phyloP scores from a whole-genome alignment of 192 early-diverging fungal species.

The Coemansia sp. region DNA sequence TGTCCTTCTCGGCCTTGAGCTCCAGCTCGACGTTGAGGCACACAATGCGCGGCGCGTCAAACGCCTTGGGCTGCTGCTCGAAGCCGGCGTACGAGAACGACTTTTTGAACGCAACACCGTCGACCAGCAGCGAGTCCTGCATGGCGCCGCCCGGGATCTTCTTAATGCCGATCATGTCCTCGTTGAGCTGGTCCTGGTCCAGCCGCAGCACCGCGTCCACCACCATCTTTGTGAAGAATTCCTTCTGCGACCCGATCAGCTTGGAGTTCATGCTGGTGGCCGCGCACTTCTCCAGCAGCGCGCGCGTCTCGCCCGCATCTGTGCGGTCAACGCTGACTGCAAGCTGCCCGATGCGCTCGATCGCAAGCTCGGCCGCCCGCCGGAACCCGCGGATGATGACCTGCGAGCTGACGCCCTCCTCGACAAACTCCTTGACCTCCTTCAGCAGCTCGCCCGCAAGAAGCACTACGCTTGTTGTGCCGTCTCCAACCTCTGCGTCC shows the following conservation, averaged over 20 bases:
- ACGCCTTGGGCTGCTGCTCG: conserved; percentile 97
- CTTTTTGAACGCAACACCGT: conserved; percentile 99
- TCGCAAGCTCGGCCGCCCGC: conserved; percentile 86
- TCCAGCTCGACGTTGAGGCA: conserved; percentile 97
- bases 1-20: conserved; percentile 98
- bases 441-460: conserved; percentile 96
- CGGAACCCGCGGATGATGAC: conserved; percentile 95
- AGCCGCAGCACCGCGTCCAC: conserved; percentile 94
- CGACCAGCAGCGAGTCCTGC: conserved; percentile 95
- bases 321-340: conserved; percentile 82
- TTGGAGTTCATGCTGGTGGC: conserved; percentile 98
- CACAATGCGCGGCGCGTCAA: conserved; percentile 87
- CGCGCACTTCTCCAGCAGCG: conserved; percentile 94
- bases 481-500: conserved; percentile 99
- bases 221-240: conserved; percentile 98
- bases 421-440: conserved; percentile 89
- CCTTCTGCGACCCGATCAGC: conserved; percentile 93
- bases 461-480: conserved; percentile 96
- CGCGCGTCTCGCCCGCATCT: conserved; percentile 82
- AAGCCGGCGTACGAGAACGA: conserved; percentile 99
- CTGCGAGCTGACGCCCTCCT: conserved; percentile 94
- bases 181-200: conserved; percentile 95
- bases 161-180: conserved; percentile 98
- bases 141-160: conserved; percentile 97
- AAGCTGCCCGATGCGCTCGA: conserved; percentile 92